Conservation (phyloP, 495 filamentous ascomycete genomes). For the Lasiosphaeriaceae sp. region DNA sequence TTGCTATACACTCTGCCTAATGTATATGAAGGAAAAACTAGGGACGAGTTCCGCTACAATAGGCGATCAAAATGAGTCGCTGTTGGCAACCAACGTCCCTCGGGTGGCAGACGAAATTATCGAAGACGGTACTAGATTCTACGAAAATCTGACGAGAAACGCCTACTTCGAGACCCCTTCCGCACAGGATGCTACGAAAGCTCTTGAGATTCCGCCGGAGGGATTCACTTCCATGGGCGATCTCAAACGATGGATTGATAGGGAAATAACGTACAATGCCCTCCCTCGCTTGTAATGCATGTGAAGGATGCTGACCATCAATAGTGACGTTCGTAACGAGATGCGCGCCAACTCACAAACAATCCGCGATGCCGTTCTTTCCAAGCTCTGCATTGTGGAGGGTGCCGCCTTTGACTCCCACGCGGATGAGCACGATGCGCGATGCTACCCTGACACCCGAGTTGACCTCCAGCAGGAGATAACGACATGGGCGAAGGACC, state of each 20-base stretch:
- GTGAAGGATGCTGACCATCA: background rate
- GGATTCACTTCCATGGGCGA: background rate
- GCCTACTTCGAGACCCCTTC: background rate
- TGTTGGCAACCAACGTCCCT: no score
- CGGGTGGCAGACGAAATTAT: background rate
- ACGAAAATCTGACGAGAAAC: background rate
- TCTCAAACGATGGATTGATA: background rate
- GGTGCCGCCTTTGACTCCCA: slow-evolving; percentile 25
- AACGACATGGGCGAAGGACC: slow-evolving; percentile 1
- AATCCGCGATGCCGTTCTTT: background rate
- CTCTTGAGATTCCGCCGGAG: background rate
- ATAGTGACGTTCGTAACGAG: background rate
- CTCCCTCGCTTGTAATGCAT: background rate
- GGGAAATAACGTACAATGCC: background rate
- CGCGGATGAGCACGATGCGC: slow-evolving; percentile 21
- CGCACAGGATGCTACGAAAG: background rate
- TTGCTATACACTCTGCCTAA: slow-evolving; percentile 5
- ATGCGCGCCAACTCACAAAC: background rate
- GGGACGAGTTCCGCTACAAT: background rate
- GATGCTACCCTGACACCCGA: slow-evolving; percentile 25
- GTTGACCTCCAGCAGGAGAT: slow-evolving; percentile 20
- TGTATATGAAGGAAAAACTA: slow-evolving; percentile 8
- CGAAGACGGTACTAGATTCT: background rate
- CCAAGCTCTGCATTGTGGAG: slow-evolving; percentile 12
- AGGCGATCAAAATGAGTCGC: background rate